These are phyloP conservation scores for Ophiorrhiza pumila DNA, from an alignment of 257 asterid species.

Conservation along the genomic window DNA sequence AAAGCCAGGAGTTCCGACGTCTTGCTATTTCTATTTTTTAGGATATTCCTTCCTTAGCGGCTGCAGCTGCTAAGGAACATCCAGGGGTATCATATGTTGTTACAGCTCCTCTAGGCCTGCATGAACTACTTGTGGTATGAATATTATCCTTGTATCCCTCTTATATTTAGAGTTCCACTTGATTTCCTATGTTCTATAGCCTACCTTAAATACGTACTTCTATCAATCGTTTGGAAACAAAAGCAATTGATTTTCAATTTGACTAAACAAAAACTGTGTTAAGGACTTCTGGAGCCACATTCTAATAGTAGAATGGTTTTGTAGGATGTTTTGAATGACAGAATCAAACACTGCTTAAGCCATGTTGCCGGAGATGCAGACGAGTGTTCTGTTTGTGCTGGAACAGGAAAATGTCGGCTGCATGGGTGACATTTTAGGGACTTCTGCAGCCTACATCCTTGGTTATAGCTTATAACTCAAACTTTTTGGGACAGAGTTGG, in stretches of 20 bases:
- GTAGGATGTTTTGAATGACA: conserved; percentile 87
- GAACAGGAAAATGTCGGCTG: conserved; percentile 79
- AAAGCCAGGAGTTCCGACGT: neutral
- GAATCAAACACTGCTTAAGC: conserved; percentile 82
- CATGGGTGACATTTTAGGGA: conserved; percentile 22
- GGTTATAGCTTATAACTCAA: neutral
- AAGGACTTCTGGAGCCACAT: conserved; percentile 7
- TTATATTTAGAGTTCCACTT: neutral
- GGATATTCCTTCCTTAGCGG: conserved; percentile 88
- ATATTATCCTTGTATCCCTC: conserved; percentile 9
- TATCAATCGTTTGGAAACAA: neutral
- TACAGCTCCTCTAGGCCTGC: conserved; percentile 87
- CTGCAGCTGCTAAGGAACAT: conserved; percentile 95
- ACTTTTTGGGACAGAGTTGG: neutral
- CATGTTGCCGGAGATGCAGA: conserved; percentile 77
- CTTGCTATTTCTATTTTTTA: conserved; percentile 27
- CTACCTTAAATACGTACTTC: neutral
- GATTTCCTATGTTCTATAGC: neutral
- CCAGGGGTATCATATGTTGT: conserved; percentile 74
- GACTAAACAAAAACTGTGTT: neutral
- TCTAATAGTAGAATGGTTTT: conserved; percentile 13
- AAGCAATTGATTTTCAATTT: neutral
- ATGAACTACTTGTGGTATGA: conserved; percentile 72
- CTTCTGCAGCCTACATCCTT: neutral
- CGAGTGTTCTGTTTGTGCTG: conserved; percentile 88